Evolutionary conservation across 2,329 filamentous ascomycete genomes (phyloP), one percentile per base, ranked within the genome.

Genomic region (Verticillium isaacii): DNA sequence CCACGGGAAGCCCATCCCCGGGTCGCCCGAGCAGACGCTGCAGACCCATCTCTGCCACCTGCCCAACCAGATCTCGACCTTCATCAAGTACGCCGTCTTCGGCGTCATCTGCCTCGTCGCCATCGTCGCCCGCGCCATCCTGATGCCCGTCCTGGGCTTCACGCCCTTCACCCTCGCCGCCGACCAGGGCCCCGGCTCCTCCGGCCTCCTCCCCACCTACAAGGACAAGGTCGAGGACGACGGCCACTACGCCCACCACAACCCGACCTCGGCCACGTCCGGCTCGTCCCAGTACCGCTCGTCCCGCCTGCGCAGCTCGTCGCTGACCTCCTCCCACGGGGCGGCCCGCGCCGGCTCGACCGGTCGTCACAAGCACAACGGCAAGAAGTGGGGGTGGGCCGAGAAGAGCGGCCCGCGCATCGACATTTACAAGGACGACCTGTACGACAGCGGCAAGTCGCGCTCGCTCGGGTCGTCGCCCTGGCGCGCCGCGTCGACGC

Each of bases 11-110:
- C 77, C 84, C 1, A 66, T 85, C 0, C 73, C 75, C 0, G 74
- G 77, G 6, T 70, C 76, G 7, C 73, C 77, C 1, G 72, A 75
- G 61, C 73, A 74, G 4, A 97, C 94, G 0, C 76, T 97, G 3
- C 92, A 98, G 75, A 95, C 91, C 1, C 91, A 96, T 66, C 84
- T 98, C 2, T 99, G 95, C 72, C 84, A 99, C 2, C 82, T 98
- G 9, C 95, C 95, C 0, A 92, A 94, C 73, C 93, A 97, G 74
- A 80, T 97, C 12, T 84, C 85, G 58, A 93, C 93, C 7, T 96
- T 94, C 74, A 86, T 95, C 64, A 84, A 85, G 61, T 99, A 99
- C 71, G 85, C 81, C 37, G 78, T 83, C 32, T 80, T 95, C 17
- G 78, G 89, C 1, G 80, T 82, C 23, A 66, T 86, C 5, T 81